Evolutionary conservation across 2,329 filamentous ascomycete species (phyloP).

Genomic region (Graphiopsis chlorocephala): DNA sequence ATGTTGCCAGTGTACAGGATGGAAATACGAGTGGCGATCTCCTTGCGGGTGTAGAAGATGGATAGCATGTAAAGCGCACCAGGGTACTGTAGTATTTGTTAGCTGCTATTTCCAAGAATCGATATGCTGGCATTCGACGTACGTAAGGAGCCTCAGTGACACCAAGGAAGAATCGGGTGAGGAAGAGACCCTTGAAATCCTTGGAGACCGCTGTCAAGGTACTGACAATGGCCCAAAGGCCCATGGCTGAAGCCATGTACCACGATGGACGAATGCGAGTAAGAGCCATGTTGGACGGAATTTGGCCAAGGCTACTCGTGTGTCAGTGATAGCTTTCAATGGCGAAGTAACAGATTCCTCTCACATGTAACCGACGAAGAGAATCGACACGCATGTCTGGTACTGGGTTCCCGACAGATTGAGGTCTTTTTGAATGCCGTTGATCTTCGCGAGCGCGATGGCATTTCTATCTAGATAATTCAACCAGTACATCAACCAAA

Average conservation of each 20-base stretch:
- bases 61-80: constrained; percentile 48
- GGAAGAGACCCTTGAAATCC: constrained; percentile 38
- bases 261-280: constrained; percentile 36
- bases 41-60: constrained; percentile 46
- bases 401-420: constrained; percentile 44
- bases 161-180: constrained; percentile 40
- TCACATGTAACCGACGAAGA: constrained; percentile 40
- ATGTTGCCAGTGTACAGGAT: constrained; percentile 29
- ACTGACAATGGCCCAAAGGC: constrained; percentile 36
- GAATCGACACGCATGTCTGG: constrained; percentile 43
- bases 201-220: constrained; percentile 34
- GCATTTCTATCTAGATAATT: constrained; percentile 23
- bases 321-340: not conserved
- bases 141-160: constrained; percentile 46
- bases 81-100: constrained; percentile 37
- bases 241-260: constrained; percentile 34
- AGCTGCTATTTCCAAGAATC: not conserved
- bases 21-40: constrained; percentile 32
- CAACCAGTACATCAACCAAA: constrained; percentile 21
- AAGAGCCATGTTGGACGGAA: constrained; percentile 38
- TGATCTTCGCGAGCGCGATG: constrained; percentile 28
- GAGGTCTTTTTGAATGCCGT: constrained; percentile 47
- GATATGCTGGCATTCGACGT: not conserved
- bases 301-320: constrained; percentile 27
- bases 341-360: not conserved